Conservation (phyloP, 257 asterid genomes). For the Penstemon eatonii region DNA sequence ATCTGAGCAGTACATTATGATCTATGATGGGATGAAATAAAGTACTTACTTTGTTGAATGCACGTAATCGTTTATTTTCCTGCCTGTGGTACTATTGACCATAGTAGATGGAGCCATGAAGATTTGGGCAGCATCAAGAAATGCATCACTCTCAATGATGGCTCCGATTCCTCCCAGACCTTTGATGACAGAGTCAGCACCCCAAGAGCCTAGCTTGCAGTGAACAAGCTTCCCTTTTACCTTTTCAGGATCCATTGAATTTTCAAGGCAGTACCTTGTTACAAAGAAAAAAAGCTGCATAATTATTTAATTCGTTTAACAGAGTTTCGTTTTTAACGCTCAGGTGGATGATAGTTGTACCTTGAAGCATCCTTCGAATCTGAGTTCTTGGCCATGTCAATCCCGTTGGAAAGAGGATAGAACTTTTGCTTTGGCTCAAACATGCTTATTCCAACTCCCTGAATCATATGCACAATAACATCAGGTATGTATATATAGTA, state of each 20-base stretch:
- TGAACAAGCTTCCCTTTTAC: constrained; percentile 77
- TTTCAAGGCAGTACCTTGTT: constrained; percentile 51
- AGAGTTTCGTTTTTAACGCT: not conserved
- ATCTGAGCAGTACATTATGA: not conserved
- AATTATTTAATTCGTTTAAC: not conserved
- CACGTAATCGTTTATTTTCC: constrained; percentile 50
- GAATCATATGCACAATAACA: constrained; percentile 13
- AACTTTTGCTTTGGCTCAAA: constrained; percentile 56
- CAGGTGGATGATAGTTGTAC: constrained; percentile 26
- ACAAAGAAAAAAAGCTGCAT: not conserved
- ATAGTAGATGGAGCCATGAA: constrained; percentile 80
- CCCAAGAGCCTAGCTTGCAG: constrained; percentile 62
- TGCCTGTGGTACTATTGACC: constrained; percentile 54
- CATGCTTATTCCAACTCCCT: constrained; percentile 78
- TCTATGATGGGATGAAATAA: not conserved
- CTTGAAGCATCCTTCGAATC: constrained; percentile 50
- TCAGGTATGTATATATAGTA: no score
- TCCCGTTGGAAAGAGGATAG: constrained; percentile 72
- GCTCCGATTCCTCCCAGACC: constrained; percentile 77
- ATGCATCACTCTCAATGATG: constrained; percentile 52
- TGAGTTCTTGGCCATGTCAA: constrained; percentile 61
- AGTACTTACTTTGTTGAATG: constrained; percentile 54
- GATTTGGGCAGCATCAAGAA: constrained; percentile 67
- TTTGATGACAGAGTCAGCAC: constrained; percentile 72
- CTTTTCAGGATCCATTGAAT: constrained; percentile 76